phyloP scores from a whole-genome alignment of 2,329 filamentous ascomycete species.

The Helotiales sp. region DNA sequence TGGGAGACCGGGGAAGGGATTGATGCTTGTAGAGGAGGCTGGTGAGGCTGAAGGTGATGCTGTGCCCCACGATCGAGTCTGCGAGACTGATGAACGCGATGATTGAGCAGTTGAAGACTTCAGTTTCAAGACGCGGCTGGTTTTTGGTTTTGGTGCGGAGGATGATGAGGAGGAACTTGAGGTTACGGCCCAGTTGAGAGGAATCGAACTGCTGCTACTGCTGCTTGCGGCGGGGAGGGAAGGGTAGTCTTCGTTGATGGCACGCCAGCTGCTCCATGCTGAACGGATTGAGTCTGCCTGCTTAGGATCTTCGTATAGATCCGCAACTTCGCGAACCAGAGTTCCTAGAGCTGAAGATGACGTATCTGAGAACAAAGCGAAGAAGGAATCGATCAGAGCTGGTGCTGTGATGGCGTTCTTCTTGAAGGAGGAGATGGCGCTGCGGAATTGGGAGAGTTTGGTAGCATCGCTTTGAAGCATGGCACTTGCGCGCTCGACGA shows the following conservation, averaged over 20 bases:
- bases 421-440: constrained; percentile 78
- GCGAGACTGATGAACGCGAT: constrained; percentile 61
- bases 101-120: constrained; percentile 74
- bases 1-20: constrained; percentile 52
- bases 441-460: constrained; percentile 80
- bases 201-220: constrained; percentile 48
- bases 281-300: constrained; percentile 77
- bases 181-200: constrained; percentile 42
- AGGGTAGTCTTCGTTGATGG: constrained; percentile 95
- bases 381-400: constrained; percentile 85
- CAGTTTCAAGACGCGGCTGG: constrained; percentile 65
- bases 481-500: constrained; percentile 82
- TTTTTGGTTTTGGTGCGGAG: constrained; percentile 48
- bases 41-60: constrained; percentile 44
- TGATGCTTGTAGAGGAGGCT: constrained; percentile 41
- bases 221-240: constrained; percentile 77
- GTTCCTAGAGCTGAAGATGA: constrained; percentile 83
- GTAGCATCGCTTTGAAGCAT: constrained; percentile 77
- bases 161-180: constrained; percentile 16
- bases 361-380: constrained; percentile 79
- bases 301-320: constrained; percentile 82
- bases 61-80: constrained; percentile 61
- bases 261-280: constrained; percentile 94
- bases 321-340: constrained; percentile 86
- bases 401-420: constrained; percentile 70